phyloP scores from a whole-genome alignment of 768 basidiomycete species.

The Boletus sp. region DNA sequence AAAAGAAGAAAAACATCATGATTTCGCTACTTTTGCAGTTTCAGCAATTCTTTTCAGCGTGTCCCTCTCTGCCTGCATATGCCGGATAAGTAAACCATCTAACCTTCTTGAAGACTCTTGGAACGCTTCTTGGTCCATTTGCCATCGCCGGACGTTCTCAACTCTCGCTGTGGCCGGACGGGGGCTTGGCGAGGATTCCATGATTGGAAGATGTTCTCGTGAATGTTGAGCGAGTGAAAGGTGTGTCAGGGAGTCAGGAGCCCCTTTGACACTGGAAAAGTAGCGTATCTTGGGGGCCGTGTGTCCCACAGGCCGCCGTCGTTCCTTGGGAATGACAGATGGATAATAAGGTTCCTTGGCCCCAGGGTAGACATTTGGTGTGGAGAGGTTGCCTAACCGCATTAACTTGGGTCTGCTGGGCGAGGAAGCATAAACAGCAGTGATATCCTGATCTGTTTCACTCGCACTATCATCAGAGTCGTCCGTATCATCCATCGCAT shows the following conservation, averaged over 20 bases:
- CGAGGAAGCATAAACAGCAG: slow-evolving; percentile 25
- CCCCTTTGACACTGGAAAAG: slow-evolving; percentile 44
- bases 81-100: slow-evolving; percentile 77
- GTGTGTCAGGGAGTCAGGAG: slow-evolving; percentile 30
- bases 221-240: slow-evolving; percentile 39
- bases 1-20: slow-evolving; percentile 15
- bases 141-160: slow-evolving; percentile 30
- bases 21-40: slow-evolving; percentile 35
- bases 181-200: slow-evolving; percentile 7
- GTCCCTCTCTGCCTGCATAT: slow-evolving; percentile 82
- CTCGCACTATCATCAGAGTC: slow-evolving; percentile 47
- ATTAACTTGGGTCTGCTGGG: slow-evolving; percentile 45
- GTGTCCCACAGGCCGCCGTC: slow-evolving; percentile 52
- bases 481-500: slow-evolving; percentile 72
- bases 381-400: slow-evolving; percentile 66
- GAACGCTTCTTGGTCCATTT: slow-evolving; percentile 32
- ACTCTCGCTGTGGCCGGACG: slow-evolving; percentile 14
- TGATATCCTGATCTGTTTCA: slow-evolving; percentile 39
- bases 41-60: slow-evolving; percentile 72
- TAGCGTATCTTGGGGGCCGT: slow-evolving; percentile 41
- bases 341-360: slow-evolving; percentile 36
- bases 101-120: slow-evolving; percentile 62
- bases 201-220: slow-evolving; percentile 36
- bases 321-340: slow-evolving; percentile 34
- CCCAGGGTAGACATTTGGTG: slow-evolving; percentile 55